Base-by-base conservation (phyloP, 805 yeast genomes). In the Candida sakaeoensis region DNA sequence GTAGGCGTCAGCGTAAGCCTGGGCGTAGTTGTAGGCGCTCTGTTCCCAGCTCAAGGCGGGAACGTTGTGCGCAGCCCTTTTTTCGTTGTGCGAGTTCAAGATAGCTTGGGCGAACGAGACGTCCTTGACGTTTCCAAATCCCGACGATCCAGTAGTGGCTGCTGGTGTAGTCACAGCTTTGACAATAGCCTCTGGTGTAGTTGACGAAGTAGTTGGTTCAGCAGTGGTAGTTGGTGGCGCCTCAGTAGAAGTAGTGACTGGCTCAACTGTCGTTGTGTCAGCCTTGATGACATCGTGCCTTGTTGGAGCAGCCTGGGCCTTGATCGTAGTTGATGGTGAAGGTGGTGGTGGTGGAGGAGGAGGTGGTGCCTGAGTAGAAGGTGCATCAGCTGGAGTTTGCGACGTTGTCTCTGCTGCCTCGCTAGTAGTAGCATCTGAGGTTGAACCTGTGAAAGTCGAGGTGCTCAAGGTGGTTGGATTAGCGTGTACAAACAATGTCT, bases 71-170 rank as follows among this genome's bases (percentile, higher is more conserved):
- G 54, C 49, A 3, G 73, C 63, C 59, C 90, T 71, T 51, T 72
- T 70, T 24, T 56, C 46, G 61, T 85, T 85, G 66, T 84, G 91
- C 47, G 72, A 78, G 41, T 63, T 65, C 44, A 85, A 68, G 47
- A 83, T 75, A 24, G 60, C 54, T 36, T 51, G 43, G 9, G 72
- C 72, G 47, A 75, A 74, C 23, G 45, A 37, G 36, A 50, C 23
- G 32, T 59, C 51, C 32, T 57, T 32, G 25, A 45, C 31, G 22
- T 42, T 19, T 16, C 47, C 36, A 14, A 48, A 37, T 12, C 42
- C 35, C 17, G 43, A 35, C 21, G 18, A 42, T 18, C 33, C 13
- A 14, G 54, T 8, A 7, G 51, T 22, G n/a, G 54, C n/a, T 13
- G 39, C 15, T 16, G 53, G 7, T 6, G 51, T 17, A 13, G 54